A percentile compares a stretch with the other conserved stretches of the same genome.
Conservation (phyloP, 257 asterid genomes). For the Solanum chmielewskii region DNA sequence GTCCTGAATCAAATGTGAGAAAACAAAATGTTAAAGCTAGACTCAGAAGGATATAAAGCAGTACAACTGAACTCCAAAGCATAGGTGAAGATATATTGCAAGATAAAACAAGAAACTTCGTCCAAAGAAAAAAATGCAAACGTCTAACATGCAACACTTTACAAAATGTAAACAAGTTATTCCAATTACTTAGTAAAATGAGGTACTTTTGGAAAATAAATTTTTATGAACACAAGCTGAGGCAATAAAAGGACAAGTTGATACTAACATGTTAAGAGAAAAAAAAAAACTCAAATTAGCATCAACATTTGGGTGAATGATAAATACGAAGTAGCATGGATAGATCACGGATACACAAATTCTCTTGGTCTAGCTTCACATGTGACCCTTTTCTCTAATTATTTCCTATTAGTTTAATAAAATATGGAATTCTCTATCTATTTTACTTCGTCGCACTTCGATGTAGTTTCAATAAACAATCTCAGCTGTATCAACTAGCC, state of each 20-base stretch:
- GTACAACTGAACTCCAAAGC: neutral
- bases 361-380: neutral
- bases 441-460: neutral
- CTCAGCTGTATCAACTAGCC: neutral
- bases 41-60: neutral
- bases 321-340: neutral
- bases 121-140: neutral
- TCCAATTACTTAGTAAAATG: neutral
- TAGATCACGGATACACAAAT: neutral
- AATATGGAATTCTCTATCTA: neutral
- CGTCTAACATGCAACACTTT: neutral
- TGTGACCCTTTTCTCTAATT: neutral
- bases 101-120: neutral
- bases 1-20: slow-evolving; percentile 45
- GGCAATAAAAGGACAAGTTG: neutral
- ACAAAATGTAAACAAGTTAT: neutral
- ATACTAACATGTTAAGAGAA: neutral
- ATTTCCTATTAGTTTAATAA: neutral
- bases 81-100: neutral
- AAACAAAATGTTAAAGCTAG: slow-evolving; percentile 6
- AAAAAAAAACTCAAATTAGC: neutral
- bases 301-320: neutral
- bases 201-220: neutral
- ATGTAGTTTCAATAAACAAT: neutral
- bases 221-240: neutral